Base-by-base conservation (phyloP, 164 flowering plant species). In the Umbilicus rupestris region DNA sequence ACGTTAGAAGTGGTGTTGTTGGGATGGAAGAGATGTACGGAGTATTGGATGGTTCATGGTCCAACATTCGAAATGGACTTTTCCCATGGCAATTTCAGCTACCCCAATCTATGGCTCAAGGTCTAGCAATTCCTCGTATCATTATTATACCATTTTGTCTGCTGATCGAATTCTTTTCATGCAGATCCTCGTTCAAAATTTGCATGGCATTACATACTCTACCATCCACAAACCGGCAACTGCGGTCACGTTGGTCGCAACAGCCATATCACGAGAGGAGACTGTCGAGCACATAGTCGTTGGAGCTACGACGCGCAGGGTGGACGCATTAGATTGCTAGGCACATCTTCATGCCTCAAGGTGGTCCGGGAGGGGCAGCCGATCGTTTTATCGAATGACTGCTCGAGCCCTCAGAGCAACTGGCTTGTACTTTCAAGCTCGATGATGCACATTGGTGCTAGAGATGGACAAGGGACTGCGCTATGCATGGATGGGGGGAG, bases 131-230 rank as follows among this genome's bases (percentile, higher is more conserved):
- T 2, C 49, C 15, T 14, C n/a, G n/a, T n/a, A n/a, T n/a, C n/a
- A n/a, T n/a, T n/a, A n/a, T n/a, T n/a, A n/a, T n/a, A n/a, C n/a
- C 37, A 35, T 5, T 5, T 35, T 35, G 37, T 35, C 37, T 35
- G 7, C 7, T 35, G 19, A 47, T 17, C 22, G 19, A 16, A 19
- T 3, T 47, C 0, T 47, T 19, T 47, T 7, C 57, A 50, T 50
- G 29, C 29, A 50, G 57, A 50, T 20, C 57, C 57, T 20, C 28
- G 28, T 3, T 50, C 29, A 22, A 22, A 50, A 3, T 50, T 26
- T 22, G 28, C 57, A 50, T 22, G 57, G 57, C 57, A 50, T 50
- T 50, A 1, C 57, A 50, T 50, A 50, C 57, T 50, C 28, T 50
- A 50, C 57, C 57, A 50, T 50, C 57, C 57, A 20, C 29, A 7